Base-by-base conservation (phyloP, 148 eudicot species). In the Rhododendron mucronatum region DNA sequence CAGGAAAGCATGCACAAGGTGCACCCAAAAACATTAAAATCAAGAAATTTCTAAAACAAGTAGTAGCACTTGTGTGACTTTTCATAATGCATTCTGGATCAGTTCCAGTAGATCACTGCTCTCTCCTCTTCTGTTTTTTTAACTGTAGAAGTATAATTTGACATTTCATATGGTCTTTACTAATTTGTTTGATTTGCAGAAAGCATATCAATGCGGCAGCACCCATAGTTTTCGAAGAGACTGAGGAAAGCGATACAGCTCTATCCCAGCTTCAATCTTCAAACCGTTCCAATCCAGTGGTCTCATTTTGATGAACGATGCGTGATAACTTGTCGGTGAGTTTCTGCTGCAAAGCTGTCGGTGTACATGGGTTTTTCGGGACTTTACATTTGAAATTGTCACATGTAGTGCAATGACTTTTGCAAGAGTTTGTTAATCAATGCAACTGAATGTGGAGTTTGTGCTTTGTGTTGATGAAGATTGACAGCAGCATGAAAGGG, bases 231-330 rank as follows among this genome's bases (percentile, higher is more conserved):
- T 89, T 95, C 35, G 89, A 89, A 45, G 98, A 90, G 75, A 83
- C 28, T 12, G 93, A 95, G 78, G 95, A 91, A 55, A 86, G 80
- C 71, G 93, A 95, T 86, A 88, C 95, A 15, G 96, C 96, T 83
- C 81, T 89, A 39, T 90, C 94, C 55, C 89, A 87, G 47, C 80
- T 87, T 33, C 89, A 90, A 47, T 73, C 92, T 77, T 78, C 89
- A n/a, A 76, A 85, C 75, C 82, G 82, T 85, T 65, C 80, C 28
- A 88, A 89, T 65, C 86, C 96, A 14, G 88, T 93, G 86, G 91
- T 87, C 76, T 92, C 94, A 37, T 91, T 83, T 86, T 93, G 90
- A 93, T 57, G 14, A 73, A 78, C 75, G 78, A 37, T 51, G 76
- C 20, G 39, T 55, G 48, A 88, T 47, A 21, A 13, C 65, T 69